phyloP scores from a whole-genome alignment of 495 filamentous ascomycete species.

The Daldinia concentrica region DNA sequence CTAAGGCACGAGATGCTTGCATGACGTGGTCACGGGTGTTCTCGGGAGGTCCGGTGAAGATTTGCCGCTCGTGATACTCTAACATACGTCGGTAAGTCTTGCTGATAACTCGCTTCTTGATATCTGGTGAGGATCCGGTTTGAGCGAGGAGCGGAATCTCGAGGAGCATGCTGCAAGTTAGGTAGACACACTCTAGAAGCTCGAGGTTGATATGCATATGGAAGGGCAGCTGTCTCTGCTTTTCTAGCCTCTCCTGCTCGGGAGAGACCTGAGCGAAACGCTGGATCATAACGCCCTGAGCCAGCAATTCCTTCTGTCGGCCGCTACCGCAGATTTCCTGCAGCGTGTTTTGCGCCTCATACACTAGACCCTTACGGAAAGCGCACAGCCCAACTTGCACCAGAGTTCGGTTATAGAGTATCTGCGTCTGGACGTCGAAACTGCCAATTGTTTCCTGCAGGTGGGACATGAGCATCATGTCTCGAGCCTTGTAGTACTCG shows the following conservation, averaged over 20 bases:
- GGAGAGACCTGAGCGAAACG: constrained; percentile 93
- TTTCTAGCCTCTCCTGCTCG: constrained; percentile 95
- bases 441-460: constrained; percentile 93
- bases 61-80: constrained; percentile 98
- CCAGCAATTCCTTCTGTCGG: constrained; percentile 95
- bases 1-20: constrained; percentile 96
- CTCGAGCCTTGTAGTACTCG: constrained; percentile 94
- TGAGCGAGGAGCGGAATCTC: constrained; percentile 98
- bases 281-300: constrained; percentile 97
- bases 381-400: constrained; percentile 98
- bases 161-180: constrained; percentile 97
- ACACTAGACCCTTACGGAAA: constrained; percentile 95
- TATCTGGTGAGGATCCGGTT: constrained; percentile 92
- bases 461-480: constrained; percentile 99
- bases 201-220: constrained; percentile 99
- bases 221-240: constrained; percentile 96
- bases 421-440: constrained; percentile 96
- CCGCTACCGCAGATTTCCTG: constrained; percentile 98
- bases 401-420: constrained; percentile 97
- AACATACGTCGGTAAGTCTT: constrained; percentile 99
- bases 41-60: constrained; percentile 97
- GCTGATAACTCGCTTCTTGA: constrained; percentile 97
- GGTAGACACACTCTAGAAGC: constrained; percentile 96
- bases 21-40: constrained; percentile 99
- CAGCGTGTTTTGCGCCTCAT: constrained; percentile 94